Evolutionary conservation across 2,329 filamentous ascomycete species (phyloP).

Genomic region (Colletotrichum spaethianum): DNA sequence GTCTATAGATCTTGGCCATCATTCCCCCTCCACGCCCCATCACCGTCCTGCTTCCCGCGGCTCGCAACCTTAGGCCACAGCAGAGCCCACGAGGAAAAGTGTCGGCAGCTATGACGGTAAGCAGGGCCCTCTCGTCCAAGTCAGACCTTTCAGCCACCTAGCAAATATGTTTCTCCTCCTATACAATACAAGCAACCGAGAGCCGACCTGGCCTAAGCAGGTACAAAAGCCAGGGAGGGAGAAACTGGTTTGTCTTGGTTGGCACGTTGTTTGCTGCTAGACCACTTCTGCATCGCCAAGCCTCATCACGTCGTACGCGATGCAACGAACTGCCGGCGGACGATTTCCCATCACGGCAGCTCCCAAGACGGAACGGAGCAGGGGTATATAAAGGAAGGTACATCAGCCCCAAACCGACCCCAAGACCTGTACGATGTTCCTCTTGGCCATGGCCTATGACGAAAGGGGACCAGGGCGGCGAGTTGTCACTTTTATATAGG

Average conservation of each 20-base stretch:
- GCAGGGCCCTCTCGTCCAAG: not conserved
- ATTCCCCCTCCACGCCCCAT: slow-evolving; percentile 8
- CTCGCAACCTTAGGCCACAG: not conserved
- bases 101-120: not conserved
- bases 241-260: not conserved
- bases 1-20: slow-evolving; percentile 26
- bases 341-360: slow-evolving; percentile 39
- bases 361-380: slow-evolving; percentile 29
- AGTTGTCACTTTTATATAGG: not conserved
- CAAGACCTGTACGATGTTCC: not conserved
- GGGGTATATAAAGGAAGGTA: slow-evolving; percentile 18
- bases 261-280: not conserved
- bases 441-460: not conserved
- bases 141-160: not conserved
- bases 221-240: not conserved
- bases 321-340: slow-evolving; percentile 40
- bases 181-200: not conserved
- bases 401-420: not conserved
- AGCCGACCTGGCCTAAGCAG: not conserved
- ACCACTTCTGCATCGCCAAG: slow-evolving; percentile 22
- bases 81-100: slow-evolving; percentile 14
- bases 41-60: not conserved
- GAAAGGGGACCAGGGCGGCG: not conserved
- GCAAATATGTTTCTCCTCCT: not conserved
- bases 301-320: slow-evolving; percentile 32